phyloP scores from a whole-genome alignment of 441 rosid genomes.

The Daphne laureola region DNA sequence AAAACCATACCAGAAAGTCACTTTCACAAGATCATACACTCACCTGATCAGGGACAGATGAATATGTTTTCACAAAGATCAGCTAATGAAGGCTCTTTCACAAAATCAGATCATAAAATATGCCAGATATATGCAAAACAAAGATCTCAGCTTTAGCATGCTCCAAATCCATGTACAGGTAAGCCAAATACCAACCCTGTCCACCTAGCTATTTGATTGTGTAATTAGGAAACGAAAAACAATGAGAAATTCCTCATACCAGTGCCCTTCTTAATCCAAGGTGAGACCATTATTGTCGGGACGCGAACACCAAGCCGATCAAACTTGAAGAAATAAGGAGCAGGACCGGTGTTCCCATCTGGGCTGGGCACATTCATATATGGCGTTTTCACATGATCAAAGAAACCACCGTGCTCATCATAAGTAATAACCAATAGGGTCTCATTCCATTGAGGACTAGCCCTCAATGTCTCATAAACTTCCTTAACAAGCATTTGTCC shows the following conservation, averaged over 20 bases:
- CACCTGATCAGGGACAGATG: no score
- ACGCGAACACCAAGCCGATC: conserved; percentile 92
- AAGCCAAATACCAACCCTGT: no score
- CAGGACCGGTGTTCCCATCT: conserved; percentile 92
- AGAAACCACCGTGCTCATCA: conserved; percentile 95
- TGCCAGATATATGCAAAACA: no score
- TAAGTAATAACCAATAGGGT: conserved; percentile 79
- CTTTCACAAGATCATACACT: neutral
- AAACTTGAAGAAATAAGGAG: conserved; percentile 86
- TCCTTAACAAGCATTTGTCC: conserved; percentile 87
- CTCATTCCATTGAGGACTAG: conserved; percentile 93
- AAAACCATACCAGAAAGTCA: neutral
- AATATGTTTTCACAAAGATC: no score
- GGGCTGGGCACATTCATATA: conserved; percentile 70
- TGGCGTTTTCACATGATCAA: conserved; percentile 87
- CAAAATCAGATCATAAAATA: neutral
- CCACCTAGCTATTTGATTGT: no score
- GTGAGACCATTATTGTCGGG: conserved; percentile 92
- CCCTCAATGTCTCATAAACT: conserved; percentile 80
- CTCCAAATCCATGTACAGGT: no score
- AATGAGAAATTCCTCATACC: conserved; percentile 31
- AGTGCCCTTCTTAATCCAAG: conserved; percentile 92
- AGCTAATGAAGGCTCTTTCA: neutral
- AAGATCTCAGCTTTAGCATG: no score
- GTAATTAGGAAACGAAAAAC: neutral